These are phyloP conservation scores for Botrytis galanthina DNA, from an alignment of 2,329 filamentous ascomycete species.

Conservation along the genomic window DNA sequence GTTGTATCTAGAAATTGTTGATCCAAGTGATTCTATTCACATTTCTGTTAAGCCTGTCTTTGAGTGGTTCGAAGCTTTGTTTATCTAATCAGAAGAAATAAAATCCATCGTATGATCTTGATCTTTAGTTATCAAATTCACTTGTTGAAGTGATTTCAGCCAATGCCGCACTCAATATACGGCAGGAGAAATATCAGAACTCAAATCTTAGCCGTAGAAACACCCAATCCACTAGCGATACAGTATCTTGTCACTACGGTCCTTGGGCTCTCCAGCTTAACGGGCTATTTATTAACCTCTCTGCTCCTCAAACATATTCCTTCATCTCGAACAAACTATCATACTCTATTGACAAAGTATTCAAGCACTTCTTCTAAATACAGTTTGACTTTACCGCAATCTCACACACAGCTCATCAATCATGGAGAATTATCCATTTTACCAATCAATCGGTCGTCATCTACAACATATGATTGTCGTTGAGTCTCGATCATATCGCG, in stretches of 20 bases:
- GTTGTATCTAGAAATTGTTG: background rate
- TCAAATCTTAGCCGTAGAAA: background rate
- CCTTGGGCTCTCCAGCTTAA: background rate
- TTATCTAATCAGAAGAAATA: fast-evolving
- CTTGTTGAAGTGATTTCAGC: background rate
- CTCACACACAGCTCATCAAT: background rate
- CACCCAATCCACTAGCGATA: background rate
- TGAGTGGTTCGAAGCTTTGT: background rate
- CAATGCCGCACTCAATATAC: background rate
- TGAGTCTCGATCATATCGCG: background rate
- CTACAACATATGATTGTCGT: background rate
- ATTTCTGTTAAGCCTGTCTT: background rate
- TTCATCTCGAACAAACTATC: fast-evolving
- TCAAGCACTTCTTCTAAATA: background rate
- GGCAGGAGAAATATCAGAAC: background rate
- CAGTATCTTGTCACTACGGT: background rate
- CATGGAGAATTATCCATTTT: background rate
- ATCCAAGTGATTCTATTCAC: background rate
- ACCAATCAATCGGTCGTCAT: background rate
- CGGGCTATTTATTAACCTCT: background rate
- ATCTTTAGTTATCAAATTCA: background rate
- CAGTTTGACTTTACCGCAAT: background rate
- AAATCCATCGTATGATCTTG: background rate
- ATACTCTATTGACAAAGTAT: background rate
- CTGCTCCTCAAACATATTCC: too few species aligned